These are phyloP conservation scores for Kodamaea alishanica DNA, from an alignment of 1,139 yeast species.

Conservation along the genomic window DNA sequence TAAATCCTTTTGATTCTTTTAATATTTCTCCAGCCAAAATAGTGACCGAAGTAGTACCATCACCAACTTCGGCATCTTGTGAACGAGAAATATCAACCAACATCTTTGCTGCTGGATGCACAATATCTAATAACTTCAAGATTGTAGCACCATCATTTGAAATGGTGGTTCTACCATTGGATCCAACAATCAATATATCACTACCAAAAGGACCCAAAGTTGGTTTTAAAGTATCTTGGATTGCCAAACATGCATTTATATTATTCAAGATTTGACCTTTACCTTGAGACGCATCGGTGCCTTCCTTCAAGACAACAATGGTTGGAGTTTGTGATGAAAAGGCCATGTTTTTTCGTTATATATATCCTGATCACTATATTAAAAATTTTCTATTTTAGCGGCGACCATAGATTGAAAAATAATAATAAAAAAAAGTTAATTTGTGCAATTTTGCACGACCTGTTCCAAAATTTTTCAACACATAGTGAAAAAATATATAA, in stretches of 20 bases:
- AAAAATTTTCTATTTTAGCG: too few relatives aligned
- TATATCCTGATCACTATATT: slow-evolving; percentile 1
- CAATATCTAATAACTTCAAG: slow-evolving; percentile 84
- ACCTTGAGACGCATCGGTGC: slow-evolving; percentile 96
- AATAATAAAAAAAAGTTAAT: too few relatives aligned
- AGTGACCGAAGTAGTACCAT: slow-evolving; percentile 96
- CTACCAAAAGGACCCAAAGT: slow-evolving; percentile 97
- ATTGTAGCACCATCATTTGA: slow-evolving; percentile 99
- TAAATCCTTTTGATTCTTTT: slow-evolving; percentile 83
- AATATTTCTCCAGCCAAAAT: slow-evolving; percentile 90
- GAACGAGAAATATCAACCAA: slow-evolving; percentile 93
- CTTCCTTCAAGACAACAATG: slow-evolving; percentile 94
- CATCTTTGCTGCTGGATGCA: slow-evolving; percentile 96
- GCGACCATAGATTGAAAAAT: too few relatives aligned
- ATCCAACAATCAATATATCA: slow-evolving; percentile 82
- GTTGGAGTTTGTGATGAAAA: slow-evolving; percentile 94
- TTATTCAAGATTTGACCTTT: slow-evolving; percentile 91
- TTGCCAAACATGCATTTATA: slow-evolving; percentile 94
- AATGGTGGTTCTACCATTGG: slow-evolving; percentile 84
- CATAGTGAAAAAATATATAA: background rate
- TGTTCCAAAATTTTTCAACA: slow-evolving; percentile 1
- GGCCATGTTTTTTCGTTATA: slow-evolving; percentile 48
- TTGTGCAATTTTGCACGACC: background rate
- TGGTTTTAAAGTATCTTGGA: slow-evolving; percentile 91
- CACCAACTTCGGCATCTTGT: slow-evolving; percentile 99